Evolutionary conservation across 768 basidiomycete species (phyloP).

Genomic region (Collybiopsis luxurians): DNA sequence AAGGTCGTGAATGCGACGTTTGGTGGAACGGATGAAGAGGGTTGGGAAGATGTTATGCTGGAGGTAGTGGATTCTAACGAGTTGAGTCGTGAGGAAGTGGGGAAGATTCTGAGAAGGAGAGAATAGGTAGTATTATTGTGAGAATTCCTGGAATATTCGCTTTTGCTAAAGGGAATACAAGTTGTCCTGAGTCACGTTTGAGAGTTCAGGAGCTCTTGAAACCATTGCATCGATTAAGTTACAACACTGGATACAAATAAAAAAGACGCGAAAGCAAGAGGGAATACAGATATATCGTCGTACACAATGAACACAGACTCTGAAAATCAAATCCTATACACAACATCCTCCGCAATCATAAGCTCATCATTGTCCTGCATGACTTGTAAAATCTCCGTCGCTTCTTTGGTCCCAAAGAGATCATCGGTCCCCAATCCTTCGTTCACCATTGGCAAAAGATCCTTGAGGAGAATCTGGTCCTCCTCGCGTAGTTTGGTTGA

Average conservation of each 20-base stretch:
- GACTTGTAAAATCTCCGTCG: conserved; percentile 60
- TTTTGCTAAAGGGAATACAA: no score
- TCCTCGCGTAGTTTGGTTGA: conserved; percentile 66
- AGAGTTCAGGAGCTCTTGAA: no score
- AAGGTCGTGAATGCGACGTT: conserved; percentile 47
- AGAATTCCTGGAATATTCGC: no score
- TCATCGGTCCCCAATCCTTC: conserved; percentile 63
- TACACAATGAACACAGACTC: background rate
- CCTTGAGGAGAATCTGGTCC: conserved; percentile 70
- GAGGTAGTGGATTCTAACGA: conserved; percentile 60
- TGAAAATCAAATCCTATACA: conserved; percentile 84
- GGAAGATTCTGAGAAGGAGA: conserved; percentile 48
- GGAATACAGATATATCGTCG: background rate
- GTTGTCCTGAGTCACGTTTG: no score
- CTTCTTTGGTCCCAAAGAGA: conserved; percentile 83
- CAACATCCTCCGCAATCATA: conserved; percentile 83
- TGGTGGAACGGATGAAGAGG: conserved; percentile 39
- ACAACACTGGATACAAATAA: background rate
- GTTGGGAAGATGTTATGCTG: conserved; percentile 55
- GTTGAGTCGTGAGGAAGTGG: conserved; percentile 59
- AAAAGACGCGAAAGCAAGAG: background rate
- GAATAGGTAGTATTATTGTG: background rate
- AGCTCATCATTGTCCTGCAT: conserved; percentile 84
- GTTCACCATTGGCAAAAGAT: conserved; percentile 75
- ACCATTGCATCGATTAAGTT: background rate